Evolutionary conservation across 2,329 filamentous ascomycete species (phyloP).

Genomic region (Plenodomus tracheiphilus): DNA sequence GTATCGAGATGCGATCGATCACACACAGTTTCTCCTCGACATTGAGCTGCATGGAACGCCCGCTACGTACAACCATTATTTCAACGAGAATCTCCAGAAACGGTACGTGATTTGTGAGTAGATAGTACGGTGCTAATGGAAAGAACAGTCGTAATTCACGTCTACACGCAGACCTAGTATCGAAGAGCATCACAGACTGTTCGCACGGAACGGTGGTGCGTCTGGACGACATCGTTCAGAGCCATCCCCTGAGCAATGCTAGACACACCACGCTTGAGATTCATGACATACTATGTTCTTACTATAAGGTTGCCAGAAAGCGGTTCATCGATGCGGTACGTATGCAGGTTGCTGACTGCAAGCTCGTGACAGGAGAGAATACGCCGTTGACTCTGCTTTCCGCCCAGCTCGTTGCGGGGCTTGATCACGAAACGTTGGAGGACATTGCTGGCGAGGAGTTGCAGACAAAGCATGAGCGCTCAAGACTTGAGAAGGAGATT

Average conservation of each 20-base stretch:
- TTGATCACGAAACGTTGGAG: conserved; percentile 12
- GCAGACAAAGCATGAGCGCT: conserved; percentile 1
- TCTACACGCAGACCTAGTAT: too few relatives aligned
- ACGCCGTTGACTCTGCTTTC: conserved; percentile 27
- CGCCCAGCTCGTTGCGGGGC: conserved; percentile 5
- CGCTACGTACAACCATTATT: too few relatives aligned
- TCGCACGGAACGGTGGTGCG: too few relatives aligned
- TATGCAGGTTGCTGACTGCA: conserved; percentile 60
- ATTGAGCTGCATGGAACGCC: too few relatives aligned
- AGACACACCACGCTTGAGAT: conserved; percentile 52
- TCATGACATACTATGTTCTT: conserved; percentile 62
- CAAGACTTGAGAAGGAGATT: too few relatives aligned
- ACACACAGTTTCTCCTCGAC: too few relatives aligned
- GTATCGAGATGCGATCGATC: too few relatives aligned
- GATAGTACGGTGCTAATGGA: too few relatives aligned
- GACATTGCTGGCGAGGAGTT: conserved; percentile 17
- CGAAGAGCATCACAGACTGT: too few relatives aligned
- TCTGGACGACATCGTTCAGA: not conserved
- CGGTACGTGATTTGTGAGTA: too few relatives aligned
- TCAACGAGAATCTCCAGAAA: too few relatives aligned
- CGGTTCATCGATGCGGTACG: conserved; percentile 67
- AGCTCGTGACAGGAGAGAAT: conserved; percentile 54
- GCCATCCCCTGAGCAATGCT: conserved; percentile 43
- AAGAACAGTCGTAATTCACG: too few relatives aligned
- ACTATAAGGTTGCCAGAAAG: conserved; percentile 64